Evolutionary conservation across 148 eudicot genomes (phyloP).

Genomic region (Dysphania ambrosioides): DNA sequence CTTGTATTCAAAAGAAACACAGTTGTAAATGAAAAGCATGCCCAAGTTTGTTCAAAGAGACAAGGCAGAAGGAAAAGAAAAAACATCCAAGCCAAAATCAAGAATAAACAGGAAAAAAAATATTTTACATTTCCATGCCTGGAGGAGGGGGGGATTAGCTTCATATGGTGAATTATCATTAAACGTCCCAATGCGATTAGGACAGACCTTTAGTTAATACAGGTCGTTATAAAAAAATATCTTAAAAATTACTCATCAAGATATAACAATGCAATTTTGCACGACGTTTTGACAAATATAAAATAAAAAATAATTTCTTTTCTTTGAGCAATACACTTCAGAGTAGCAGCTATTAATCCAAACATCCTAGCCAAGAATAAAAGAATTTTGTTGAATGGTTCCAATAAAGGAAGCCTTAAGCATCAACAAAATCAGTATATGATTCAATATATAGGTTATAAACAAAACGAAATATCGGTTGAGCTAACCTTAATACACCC

Average conservation of each 20-base stretch:
- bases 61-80: not conserved
- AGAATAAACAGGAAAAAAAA: not conserved
- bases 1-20: not conserved
- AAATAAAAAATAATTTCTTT: no score
- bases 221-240: no score
- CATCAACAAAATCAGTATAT: not conserved
- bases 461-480: not conserved
- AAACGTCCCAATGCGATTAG: no score
- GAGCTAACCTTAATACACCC: not conserved
- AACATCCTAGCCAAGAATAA: not conserved
- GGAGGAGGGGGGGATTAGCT: no score
- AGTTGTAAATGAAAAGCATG: not conserved
- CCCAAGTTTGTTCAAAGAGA: not conserved
- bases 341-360: no score
- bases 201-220: no score
- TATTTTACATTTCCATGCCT: no score
- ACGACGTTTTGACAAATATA: no score
- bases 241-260: no score
- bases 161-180: no score
- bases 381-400: not conserved
- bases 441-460: not conserved
- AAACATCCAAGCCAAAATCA: not conserved
- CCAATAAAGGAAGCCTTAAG: not conserved
- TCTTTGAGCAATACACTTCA: no score
- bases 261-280: no score